Conservation (phyloP, 1,139 yeast species). For the Saccharomyces pastorianus region DNA sequence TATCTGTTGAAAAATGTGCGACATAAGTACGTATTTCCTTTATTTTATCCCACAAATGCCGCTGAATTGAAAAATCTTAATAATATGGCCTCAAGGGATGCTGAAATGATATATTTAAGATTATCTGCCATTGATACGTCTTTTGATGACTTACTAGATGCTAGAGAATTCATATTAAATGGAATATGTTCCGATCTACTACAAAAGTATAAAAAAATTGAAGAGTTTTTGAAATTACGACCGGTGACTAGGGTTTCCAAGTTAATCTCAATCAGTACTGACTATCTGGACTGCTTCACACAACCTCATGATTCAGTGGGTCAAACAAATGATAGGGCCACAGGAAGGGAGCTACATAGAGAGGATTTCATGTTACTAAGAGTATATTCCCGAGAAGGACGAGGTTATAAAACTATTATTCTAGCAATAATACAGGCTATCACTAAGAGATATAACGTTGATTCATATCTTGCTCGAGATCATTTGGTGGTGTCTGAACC, state of each 20-base stretch:
- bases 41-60: conserved; percentile 6
- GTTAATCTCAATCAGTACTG: background rate
- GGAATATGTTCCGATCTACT: conserved; percentile 7
- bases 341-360: conserved; percentile 7
- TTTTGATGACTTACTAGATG: conserved; percentile 17
- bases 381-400: conserved; percentile 23
- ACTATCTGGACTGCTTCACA: background rate
- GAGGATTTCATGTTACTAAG: conserved; percentile 25
- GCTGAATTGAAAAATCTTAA: conserved; percentile 7
- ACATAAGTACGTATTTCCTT: conserved; percentile 15
- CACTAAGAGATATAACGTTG: conserved; percentile 14
- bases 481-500: conserved; percentile 19
- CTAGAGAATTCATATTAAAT: conserved; percentile 11
- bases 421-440: conserved; percentile 23
- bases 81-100: conserved; percentile 6
- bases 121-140: conserved; percentile 22
- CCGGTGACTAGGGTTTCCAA: background rate
- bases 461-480: conserved; percentile 14
- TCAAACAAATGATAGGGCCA: background rate
- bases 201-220: conserved; percentile 3
- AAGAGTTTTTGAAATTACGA: conserved; percentile 11
- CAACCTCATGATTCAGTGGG: background rate
- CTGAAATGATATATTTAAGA: conserved; percentile 17
- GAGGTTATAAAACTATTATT: conserved; percentile 19
- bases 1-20: conserved; percentile 13